phyloP scores from a whole-genome alignment of 305 asterid species.

The Fraxinus sp. region DNA sequence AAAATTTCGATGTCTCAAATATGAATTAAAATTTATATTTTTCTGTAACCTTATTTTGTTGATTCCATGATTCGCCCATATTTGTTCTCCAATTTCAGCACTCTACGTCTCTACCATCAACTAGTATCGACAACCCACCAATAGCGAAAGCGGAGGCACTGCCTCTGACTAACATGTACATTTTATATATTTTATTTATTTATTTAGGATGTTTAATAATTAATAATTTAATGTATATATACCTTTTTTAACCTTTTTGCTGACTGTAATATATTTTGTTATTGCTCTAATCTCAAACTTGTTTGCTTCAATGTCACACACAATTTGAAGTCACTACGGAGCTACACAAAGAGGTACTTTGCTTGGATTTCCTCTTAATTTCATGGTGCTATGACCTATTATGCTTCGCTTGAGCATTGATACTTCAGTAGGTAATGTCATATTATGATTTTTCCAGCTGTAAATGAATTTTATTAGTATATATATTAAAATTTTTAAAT shows the following conservation, averaged over 20 bases:
- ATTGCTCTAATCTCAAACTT: background rate
- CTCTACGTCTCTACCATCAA: background rate
- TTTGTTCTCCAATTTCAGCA: background rate
- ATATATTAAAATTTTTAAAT: no score
- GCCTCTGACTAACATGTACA: background rate
- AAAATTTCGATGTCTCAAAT: background rate
- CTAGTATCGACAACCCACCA: background rate
- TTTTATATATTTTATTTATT: no score
- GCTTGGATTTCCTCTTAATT: background rate
- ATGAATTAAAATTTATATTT: background rate
- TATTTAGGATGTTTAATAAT: background rate
- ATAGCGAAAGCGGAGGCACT: background rate
- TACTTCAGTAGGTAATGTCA: background rate
- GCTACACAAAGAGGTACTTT: background rate
- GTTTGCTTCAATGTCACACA: background rate
- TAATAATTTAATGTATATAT: no score
- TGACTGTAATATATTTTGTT: background rate
- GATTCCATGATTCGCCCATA: background rate
- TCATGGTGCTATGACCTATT: background rate
- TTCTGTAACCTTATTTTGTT: background rate
- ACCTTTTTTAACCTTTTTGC: background rate
- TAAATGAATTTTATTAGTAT: background rate
- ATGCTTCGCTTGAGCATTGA: background rate
- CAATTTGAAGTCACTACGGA: background rate
- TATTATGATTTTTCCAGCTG: background rate